phyloP scores from a whole-genome alignment of 441 rosid species.

The Bocquillonia castaneifolia region DNA sequence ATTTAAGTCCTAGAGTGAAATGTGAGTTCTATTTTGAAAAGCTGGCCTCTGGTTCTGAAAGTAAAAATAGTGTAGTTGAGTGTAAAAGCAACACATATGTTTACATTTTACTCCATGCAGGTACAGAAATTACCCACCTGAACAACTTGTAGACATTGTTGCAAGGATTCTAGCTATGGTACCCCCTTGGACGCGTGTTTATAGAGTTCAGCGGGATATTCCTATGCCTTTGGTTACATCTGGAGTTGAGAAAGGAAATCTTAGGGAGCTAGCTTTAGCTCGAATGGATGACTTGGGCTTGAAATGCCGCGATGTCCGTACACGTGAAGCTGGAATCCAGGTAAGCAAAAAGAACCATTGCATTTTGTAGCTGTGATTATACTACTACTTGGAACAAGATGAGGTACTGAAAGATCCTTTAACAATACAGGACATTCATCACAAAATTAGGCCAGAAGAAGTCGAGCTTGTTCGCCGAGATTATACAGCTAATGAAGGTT shows the following conservation, averaged over 20 bases:
- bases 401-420: slow-evolving; percentile 14
- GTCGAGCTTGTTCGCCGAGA: slow-evolving; percentile 99
- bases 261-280: slow-evolving; percentile 91
- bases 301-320: slow-evolving; percentile 96
- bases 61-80: neutral
- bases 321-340: slow-evolving; percentile 99
- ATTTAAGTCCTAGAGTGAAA: neutral
- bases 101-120: slow-evolving; percentile 34
- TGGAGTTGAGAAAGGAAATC: slow-evolving; percentile 99
- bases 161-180: slow-evolving; percentile 98
- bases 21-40: neutral
- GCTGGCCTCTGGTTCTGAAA: neutral
- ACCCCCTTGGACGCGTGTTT: slow-evolving; percentile 99
- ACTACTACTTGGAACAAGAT: slow-evolving; percentile 10
- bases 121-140: slow-evolving; percentile 92
- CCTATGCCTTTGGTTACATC: slow-evolving; percentile 99
- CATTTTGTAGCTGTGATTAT: neutral
- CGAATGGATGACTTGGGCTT: slow-evolving; percentile 97
- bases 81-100: slow-evolving; percentile 8
- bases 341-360: slow-evolving; percentile 28
- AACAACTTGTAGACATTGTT: slow-evolving; percentile 94
- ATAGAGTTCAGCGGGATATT: slow-evolving; percentile 97
- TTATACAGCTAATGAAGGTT: slow-evolving; percentile 94
- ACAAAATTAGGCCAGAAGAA: slow-evolving; percentile 91
- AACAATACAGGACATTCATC: slow-evolving; percentile 76